Evolutionary conservation across 1,284 basidiomycete species (phyloP), one percentile per base, ranked within the genome.

Genomic region (Flammula alnicola): DNA sequence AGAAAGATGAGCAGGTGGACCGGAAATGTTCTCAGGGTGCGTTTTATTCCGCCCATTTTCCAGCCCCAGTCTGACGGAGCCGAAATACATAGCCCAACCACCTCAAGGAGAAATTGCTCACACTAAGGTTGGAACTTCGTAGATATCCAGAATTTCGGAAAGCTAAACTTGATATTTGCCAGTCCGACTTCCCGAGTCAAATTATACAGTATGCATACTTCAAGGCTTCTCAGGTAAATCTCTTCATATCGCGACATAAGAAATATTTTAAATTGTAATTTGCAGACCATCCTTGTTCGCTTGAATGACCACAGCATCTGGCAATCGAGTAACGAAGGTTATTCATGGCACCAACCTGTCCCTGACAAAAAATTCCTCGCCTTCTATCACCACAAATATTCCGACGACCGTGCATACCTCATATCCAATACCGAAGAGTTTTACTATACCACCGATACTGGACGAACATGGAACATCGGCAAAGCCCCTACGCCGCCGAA

Each of bases 261-360:
- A 31, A 10, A 29, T 39, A 11, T 16, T 33, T 10, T 41, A 8
- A 10, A 19, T 16, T 38, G 39, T 12, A 7, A 25, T 23, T 14
- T 51, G 26, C 31, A 92, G 79, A 95, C 93, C 1, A 83, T 98
- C 44, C 81, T 99, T 17, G 84, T 93, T 25, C 88, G 93, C 22
- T 77, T 97, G 3, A 66, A 68, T 1, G 92, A 98, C 62, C 75
- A 85, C 52, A 79, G 81, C 0, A 78, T 98, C 47, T 98, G 92
- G 91, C 93, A 97, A 73, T 97, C 94, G 0, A 82, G 81, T 63
- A 98, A 95, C 66, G 95, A 99, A 68, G 96, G 96, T 0, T 95
- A 92, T 68, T 87, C 86, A 0, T 99, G 95, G 95, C 78, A 78
- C 44, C 84, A 84, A 57, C 75, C 87, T 10, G 72, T 70, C 58